These are phyloP conservation scores for Populus hybrid DNA, from an alignment of 441 rosid species.

Conservation along the genomic window DNA sequence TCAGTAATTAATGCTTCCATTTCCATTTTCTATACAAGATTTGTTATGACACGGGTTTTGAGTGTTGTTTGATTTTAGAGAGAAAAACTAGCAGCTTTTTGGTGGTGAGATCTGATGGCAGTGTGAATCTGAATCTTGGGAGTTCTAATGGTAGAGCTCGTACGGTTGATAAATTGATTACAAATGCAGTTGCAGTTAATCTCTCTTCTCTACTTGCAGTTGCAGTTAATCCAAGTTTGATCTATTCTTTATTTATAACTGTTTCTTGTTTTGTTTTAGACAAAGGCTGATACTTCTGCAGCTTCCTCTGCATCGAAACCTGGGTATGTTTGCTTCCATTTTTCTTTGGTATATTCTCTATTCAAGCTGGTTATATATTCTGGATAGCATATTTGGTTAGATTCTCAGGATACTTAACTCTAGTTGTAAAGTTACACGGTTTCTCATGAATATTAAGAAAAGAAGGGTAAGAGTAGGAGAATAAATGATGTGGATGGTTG, in stretches of 20 bases:
- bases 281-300: constrained; percentile 42
- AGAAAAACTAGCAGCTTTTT: constrained; percentile 39
- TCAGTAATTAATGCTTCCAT: not conserved
- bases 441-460: not conserved
- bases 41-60: not conserved
- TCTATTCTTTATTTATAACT: not conserved
- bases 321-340: constrained; percentile 41
- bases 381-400: not conserved
- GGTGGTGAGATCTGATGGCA: constrained; percentile 55
- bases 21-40: not conserved
- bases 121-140: constrained; percentile 19
- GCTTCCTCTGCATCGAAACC: constrained; percentile 50
- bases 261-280: constrained; percentile 31
- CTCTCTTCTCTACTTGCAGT: constrained; percentile 27
- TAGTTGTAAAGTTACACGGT: not conserved
- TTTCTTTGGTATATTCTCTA: not conserved
- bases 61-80: constrained; percentile 24
- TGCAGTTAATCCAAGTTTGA: constrained; percentile 37
- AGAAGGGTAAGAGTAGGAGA: not conserved
- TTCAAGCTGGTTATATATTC: not conserved
- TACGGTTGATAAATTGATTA: constrained; percentile 36
- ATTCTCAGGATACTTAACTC: not conserved
- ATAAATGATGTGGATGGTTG: constrained; percentile 2
- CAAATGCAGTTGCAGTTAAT: constrained; percentile 69
- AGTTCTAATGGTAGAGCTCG: constrained; percentile 29